Percentiles rank a stretch among this genome's conserved stretches.
These are phyloP conservation scores for Millerozyma miso DNA, from an alignment of 805 yeast species.

Conservation along the genomic window DNA sequence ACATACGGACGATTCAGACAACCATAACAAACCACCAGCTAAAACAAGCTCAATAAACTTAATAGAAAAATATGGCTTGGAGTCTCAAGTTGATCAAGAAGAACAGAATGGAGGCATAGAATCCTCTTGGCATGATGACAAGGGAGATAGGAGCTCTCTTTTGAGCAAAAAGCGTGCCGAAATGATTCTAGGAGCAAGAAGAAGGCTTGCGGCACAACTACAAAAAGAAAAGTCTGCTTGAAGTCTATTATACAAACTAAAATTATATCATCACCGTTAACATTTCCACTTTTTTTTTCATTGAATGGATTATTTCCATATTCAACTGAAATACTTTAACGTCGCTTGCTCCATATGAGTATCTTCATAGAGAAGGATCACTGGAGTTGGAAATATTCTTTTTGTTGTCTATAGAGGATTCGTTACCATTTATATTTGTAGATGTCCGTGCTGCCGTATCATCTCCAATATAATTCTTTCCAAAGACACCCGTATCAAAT, in stretches of 20 bases:
- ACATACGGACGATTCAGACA: neutral
- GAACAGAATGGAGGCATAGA: conserved; percentile 29
- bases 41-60: conserved; percentile 17
- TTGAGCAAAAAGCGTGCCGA: conserved; percentile 31
- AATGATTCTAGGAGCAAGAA: conserved; percentile 40
- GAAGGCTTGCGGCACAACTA: conserved; percentile 43
- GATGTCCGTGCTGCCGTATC: neutral
- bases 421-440: neutral
- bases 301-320: too few species aligned
- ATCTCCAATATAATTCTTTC: conserved; percentile 25
- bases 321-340: too few species aligned
- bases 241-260: neutral
- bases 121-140: conserved; percentile 20
- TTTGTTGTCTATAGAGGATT: neutral
- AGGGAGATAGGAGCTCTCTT: conserved; percentile 16
- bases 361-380: too few species aligned
- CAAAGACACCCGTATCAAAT: conserved; percentile 54
- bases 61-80: conserved; percentile 41
- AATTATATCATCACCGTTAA: conserved; percentile 26
- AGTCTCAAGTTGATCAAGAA: conserved; percentile 15
- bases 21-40: conserved; percentile 12
- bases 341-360: too few species aligned
- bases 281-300: conserved; percentile 26
- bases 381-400: neutral
- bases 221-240: conserved; percentile 16